Percentiles rank a stretch among this genome's conserved stretches.
Conservation (phyloP, 495 filamentous ascomycete genomes). For the Tricharina praecox region DNA sequence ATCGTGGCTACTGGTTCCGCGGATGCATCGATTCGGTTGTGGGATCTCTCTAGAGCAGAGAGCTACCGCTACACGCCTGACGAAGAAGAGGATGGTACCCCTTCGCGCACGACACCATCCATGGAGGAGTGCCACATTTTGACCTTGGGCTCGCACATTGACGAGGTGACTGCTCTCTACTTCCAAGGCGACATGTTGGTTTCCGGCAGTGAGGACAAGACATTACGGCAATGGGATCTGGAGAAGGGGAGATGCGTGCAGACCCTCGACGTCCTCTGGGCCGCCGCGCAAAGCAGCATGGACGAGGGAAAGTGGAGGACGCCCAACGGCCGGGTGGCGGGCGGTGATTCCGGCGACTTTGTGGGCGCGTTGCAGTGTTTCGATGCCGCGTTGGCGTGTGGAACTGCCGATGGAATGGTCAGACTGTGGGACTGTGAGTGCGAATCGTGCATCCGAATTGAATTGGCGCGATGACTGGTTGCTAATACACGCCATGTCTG, state of each 20-base stretch:
- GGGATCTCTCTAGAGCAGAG: slow-evolving; percentile 68
- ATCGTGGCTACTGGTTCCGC: slow-evolving; percentile 87
- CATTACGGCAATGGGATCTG: slow-evolving; percentile 91
- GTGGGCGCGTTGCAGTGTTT: slow-evolving; percentile 93
- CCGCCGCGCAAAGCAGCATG: slow-evolving; percentile 75
- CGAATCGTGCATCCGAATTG: neutral
- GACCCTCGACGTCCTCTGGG: slow-evolving; percentile 97
- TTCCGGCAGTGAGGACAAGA: slow-evolving; percentile 94
- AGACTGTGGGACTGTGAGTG: slow-evolving; percentile 66
- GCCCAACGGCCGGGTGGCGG: slow-evolving; percentile 35
- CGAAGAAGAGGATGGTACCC: slow-evolving; percentile 30
- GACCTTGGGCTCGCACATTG: slow-evolving; percentile 76
- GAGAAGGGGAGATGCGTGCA: slow-evolving; percentile 91
- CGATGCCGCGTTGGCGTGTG: slow-evolving; percentile 91
- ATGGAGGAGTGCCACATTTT: slow-evolving; percentile 79
- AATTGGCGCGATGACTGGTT: too few species aligned
- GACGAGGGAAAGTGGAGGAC: slow-evolving; percentile 40
- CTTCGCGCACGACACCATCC: slow-evolving; percentile 41
- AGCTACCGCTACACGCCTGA: slow-evolving; percentile 38
- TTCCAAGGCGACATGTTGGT: slow-evolving; percentile 77
- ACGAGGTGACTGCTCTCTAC: slow-evolving; percentile 84
- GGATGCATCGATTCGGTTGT: slow-evolving; percentile 87
- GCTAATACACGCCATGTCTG: too few species aligned
- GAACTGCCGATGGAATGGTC: slow-evolving; percentile 96
- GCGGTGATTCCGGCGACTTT: slow-evolving; percentile 59